Evolutionary conservation across 192 early-diverging fungal genomes (phyloP).

Genomic region (Rhizoclosmatium globosum): DNA sequence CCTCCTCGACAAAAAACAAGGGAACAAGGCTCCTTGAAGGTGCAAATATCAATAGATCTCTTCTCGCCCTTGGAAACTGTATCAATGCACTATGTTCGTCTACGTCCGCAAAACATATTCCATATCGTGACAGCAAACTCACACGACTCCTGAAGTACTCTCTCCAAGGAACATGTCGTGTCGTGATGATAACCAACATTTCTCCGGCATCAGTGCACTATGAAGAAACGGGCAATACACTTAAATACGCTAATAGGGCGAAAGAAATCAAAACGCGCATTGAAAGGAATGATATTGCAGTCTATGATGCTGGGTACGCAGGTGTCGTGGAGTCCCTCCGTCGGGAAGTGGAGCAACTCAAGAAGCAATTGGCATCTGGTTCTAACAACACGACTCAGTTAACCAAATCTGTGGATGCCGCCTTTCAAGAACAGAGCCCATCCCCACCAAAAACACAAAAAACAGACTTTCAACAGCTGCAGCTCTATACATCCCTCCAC

Average conservation of each 20-base stretch:
- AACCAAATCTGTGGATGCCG: conserved; percentile 6
- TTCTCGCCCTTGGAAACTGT: conserved; percentile 79
- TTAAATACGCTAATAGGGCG: conserved; percentile 81
- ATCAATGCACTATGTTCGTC: conserved; percentile 74
- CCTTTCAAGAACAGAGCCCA: not conserved
- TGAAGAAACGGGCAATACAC: conserved; percentile 80
- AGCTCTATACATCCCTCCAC: not conserved
- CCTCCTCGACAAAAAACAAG: conserved; percentile 60
- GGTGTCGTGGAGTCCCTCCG: conserved; percentile 45
- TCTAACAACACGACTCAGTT: not conserved
- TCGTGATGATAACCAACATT: conserved; percentile 81
- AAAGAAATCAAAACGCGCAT: conserved; percentile 72
- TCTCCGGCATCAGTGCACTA: conserved; percentile 69
- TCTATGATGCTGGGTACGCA: conserved; percentile 50
- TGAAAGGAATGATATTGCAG: conserved; percentile 49
- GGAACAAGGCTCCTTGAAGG: conserved; percentile 74
- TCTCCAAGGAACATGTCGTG: conserved; percentile 75
- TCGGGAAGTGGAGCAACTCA: conserved; percentile 42
- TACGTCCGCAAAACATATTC: conserved; percentile 60
- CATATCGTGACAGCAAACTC: conserved; percentile 79
- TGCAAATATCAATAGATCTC: conserved; percentile 80
- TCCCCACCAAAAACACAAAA: conserved; percentile 6
- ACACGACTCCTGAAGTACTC: conserved; percentile 76
- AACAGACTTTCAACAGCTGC: conserved; percentile 7
- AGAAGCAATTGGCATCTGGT: conserved; percentile 14